These are phyloP conservation scores for Fusarium heterosporum DNA, from an alignment of 2,329 filamentous ascomycete genomes.

Conservation along the genomic window DNA sequence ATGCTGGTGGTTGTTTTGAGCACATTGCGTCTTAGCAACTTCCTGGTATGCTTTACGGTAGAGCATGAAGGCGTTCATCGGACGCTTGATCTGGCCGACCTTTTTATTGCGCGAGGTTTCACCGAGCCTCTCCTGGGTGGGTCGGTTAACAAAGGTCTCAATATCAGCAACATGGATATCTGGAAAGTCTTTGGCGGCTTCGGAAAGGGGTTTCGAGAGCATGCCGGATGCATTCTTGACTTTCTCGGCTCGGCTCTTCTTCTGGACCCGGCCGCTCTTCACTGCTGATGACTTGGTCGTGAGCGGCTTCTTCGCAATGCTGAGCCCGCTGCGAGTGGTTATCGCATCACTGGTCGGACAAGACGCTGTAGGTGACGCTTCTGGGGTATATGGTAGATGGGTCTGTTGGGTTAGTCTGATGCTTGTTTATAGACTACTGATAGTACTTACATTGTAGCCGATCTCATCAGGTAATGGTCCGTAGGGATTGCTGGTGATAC, in stretches of 20 bases:
- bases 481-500: conserved; percentile 30
- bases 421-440: neutral
- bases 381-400: conserved; percentile 55
- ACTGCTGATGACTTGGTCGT: conserved; percentile 24
- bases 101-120: conserved; percentile 76
- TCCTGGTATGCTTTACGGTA: conserved; percentile 95
- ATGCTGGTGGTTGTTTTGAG: conserved; percentile 92
- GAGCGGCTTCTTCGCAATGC: conserved; percentile 43
- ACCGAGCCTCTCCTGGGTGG: conserved; percentile 70
- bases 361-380: conserved; percentile 62
- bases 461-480: conserved; percentile 39
- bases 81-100: conserved; percentile 83
- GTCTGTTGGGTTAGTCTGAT: conserved; percentile 26
- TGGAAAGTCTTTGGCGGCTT: conserved; percentile 72
- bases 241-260: conserved; percentile 49
- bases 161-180: conserved; percentile 80
- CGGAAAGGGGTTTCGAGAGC: conserved; percentile 76
- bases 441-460: conserved; percentile 37
- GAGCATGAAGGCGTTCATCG: conserved; percentile 98
- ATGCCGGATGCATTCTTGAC: conserved; percentile 55
- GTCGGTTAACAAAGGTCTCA: conserved; percentile 79
- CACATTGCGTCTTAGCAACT: conserved; percentile 82
- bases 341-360: conserved; percentile 44
- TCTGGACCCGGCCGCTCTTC: conserved; percentile 41
- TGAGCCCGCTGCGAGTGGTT: conserved; percentile 54